Evolutionary conservation across 73 alveolate genomes (phyloP).

Genomic region (Diophrys sp.): DNA sequence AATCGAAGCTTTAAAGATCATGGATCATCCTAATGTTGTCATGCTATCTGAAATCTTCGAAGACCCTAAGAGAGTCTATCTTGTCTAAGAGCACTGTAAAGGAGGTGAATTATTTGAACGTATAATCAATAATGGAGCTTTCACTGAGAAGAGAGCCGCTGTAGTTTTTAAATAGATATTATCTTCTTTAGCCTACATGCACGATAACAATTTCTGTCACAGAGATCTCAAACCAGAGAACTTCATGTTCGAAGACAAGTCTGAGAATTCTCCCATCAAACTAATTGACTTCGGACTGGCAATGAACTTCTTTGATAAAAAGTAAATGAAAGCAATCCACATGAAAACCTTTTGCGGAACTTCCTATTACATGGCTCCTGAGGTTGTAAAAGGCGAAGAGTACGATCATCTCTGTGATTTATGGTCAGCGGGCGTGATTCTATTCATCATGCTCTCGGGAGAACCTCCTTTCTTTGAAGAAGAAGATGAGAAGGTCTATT

Average conservation of each 20-base stretch:
- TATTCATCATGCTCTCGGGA: conserved; percentile 44
- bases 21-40: conserved; percentile 89
- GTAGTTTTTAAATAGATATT: conserved; percentile 66
- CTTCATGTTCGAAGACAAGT: conserved; percentile 10
- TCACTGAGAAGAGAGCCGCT: conserved; percentile 73
- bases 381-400: no score
- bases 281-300: conserved; percentile 73
- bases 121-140: conserved; percentile 44
- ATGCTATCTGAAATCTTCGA: conserved; percentile 74
- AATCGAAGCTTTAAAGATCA: conserved; percentile 67
- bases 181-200: no score
- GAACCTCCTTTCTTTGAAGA: conserved; percentile 61
- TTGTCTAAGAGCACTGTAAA: conserved; percentile 79
- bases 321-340: no score
- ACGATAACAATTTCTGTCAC: no score
- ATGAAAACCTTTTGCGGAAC: no score
- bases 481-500: conserved; percentile 6
- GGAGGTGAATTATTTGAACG: conserved; percentile 80
- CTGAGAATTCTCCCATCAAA: conserved; percentile 36
- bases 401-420: no score
- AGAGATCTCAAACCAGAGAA: conserved; percentile 34
- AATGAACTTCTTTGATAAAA: conserved; percentile 24
- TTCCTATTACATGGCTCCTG: no score
- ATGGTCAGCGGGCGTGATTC: no score
- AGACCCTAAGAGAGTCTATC: conserved; percentile 60